Base-by-base conservation (phyloP, 2,329 filamentous ascomycete species). In the Aspergillus fumigatus region DNA sequence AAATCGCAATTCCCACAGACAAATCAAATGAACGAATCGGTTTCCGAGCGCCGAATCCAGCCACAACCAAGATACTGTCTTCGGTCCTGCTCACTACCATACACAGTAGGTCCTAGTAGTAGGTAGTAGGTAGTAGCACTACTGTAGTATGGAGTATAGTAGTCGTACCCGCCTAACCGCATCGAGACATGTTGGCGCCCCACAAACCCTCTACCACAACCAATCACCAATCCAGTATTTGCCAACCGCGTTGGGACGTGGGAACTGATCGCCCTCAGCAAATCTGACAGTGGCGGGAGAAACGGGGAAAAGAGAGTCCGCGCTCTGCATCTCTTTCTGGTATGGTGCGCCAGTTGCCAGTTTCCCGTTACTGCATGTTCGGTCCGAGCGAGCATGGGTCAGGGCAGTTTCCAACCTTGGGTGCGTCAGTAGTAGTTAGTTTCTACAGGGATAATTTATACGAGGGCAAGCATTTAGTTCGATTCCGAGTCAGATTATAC, bases 211-310 rank as follows among this genome's bases (percentile, higher is more conserved):
- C 43, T 21, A 6, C 21, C 54, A 3, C 10, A 43, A 48, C 54
- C 59, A 59, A 61, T 61, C 32, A 47, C 4, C 6, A 17, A 5
- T 6, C 2, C 6, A 2, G 3, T 0, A 47, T 25, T 47, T 3
- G 43, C 43, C 43, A 47, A 47, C 41, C 50, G 26, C 53, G 59
- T 61, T 61, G 59, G 54, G 59, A 54, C 58, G 7, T 47, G 43
- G 43, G 50, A 61, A 59, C 48, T 53, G 59, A 61, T 61, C 59
- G 57, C 35, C 59, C 59, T 61, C 59, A 61, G 52, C 59, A 61
- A 61, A 59, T 59, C 41, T 47, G 43, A 29, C 27, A 29, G 27
- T 29, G 27, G 27, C 27, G 27, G 27, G 27, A 29, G 27, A 29
- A 26, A 7, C 4, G 9, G 27, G 27, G 9, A 4, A 29, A 3